Base-by-base conservation (phyloP, 2,329 filamentous ascomycete genomes). In the Talaromyces sp. region DNA sequence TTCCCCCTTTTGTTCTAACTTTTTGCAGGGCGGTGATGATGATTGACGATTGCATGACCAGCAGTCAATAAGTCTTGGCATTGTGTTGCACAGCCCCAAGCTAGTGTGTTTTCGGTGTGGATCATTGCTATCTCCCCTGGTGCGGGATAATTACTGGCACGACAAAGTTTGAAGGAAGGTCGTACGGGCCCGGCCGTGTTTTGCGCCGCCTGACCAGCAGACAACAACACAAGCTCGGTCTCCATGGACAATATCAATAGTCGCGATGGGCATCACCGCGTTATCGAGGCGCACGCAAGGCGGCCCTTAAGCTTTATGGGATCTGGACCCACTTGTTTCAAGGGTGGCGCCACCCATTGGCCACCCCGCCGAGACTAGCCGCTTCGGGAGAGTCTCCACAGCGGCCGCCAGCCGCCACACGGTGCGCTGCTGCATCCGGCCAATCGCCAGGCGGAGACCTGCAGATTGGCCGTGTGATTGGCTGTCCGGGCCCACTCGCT, bases 21-120 rank as follows among this genome's bases (percentile, higher is more conserved):
- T 47, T 40, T 47, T 47, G 42, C 42, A 47, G n/a, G 27, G 50
- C 12, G 12, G 50, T 23, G 12, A 16, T n/a, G 30, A 56, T 36
- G 54, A 18, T 56, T 40, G 31, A 36, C 54, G 44, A 62, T 61
- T 62, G 28, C 27, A 40, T 27, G 47, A 56, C 28, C 53, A 52
- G 53, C 54, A 56, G 54, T 4, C 2, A 9, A 14, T 23, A 10
- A 28, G 33, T 55, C 54, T 56, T 44, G 54, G 36, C 54, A 56
- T 18, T 18, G 36, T 33, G 30, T 56, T 44, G 33, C 54, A 56
- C 54, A 34, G 54, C 36, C 54, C 31, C 54, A 40, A 18, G 50
- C 50, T 53, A 53, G 50, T 14, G 30, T 16, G 50, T 53, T 53
- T 53, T 53, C 50, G 50, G 50, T 53, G 50, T 27, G 14, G 16